phyloP scores from a whole-genome alignment of 805 yeast genomes.

The Kazachstania bromeliacearum region DNA sequence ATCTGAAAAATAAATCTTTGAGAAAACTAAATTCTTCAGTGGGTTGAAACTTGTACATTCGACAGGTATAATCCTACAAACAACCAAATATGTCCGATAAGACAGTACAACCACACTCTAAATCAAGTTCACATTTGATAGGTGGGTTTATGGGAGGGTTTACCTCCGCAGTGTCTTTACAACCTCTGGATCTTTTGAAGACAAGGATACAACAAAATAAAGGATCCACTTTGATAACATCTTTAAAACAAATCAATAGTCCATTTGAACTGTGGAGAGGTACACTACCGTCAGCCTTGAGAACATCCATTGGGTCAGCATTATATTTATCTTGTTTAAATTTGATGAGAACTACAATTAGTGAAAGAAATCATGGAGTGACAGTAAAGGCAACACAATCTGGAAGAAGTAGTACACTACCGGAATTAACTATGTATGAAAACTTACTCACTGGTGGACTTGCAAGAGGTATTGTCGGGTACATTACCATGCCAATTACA shows the following conservation, averaged over 20 bases:
- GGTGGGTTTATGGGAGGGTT: conserved; percentile 86
- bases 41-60: no score
- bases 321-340: conserved; percentile 71
- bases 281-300: conserved; percentile 77
- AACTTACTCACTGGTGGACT: conserved; percentile 71
- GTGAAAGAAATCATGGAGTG: conserved; percentile 23
- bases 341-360: conserved; percentile 42
- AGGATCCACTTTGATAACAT: conserved; percentile 23
- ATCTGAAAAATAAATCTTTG: no score
- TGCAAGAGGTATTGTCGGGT: conserved; percentile 75
- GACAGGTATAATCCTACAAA: no score
- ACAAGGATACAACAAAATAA: conserved; percentile 69
- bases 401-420: conserved; percentile 40
- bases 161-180: conserved; percentile 67
- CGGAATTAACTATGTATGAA: conserved; percentile 58
- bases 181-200: conserved; percentile 83
- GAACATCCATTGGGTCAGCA: conserved; percentile 89
- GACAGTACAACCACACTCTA: conserved; percentile 6
- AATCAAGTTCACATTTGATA: conserved; percentile 41
- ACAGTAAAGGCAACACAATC: not conserved
- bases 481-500: conserved; percentile 89
- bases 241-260: conserved; percentile 34
- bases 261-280: conserved; percentile 75
- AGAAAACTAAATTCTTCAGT: no score
- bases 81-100: no score